Evolutionary conservation across 75 land plant genomes (phyloP).

Genomic region (Pinus taeda): DNA sequence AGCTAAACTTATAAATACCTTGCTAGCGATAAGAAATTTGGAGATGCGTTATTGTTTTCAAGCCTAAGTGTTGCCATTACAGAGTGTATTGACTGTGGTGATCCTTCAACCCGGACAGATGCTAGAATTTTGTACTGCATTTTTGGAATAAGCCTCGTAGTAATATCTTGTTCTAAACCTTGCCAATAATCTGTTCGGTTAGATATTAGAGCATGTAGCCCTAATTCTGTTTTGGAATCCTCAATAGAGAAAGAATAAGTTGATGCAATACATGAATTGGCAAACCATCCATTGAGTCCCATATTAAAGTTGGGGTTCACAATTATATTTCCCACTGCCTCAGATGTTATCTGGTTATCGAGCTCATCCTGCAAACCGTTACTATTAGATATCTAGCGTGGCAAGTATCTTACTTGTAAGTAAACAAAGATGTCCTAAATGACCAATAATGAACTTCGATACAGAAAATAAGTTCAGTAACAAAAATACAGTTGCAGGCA

Average conservation of each 20-base stretch:
- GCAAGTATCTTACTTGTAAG: no score
- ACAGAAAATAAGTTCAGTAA: not conserved
- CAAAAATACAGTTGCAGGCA: not conserved
- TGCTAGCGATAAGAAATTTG: not conserved
- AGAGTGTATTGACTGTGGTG: not conserved
- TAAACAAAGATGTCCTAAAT: not conserved
- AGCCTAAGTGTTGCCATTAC: constrained; percentile 2
- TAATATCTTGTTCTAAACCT: constrained; percentile 44
- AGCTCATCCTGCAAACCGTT: not conserved
- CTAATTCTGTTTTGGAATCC: constrained; percentile 8
- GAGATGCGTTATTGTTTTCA: not conserved
- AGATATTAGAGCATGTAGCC: constrained; percentile 8
- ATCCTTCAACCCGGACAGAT: not conserved
- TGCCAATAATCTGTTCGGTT: constrained; percentile 30
- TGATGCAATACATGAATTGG: constrained; percentile 43
- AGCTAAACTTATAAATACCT: not conserved
- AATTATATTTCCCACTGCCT: constrained; percentile 31
- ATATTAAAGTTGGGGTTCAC: constrained; percentile 42
- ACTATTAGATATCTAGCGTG: no score
- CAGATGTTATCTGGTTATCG: not conserved
- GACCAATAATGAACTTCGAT: not conserved
- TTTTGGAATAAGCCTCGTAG: constrained; percentile 15
- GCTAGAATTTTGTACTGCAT: not conserved
- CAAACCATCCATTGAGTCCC: constrained; percentile 41
- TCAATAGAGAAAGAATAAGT: constrained; percentile 15